A percentile compares a stretch with the other conserved stretches of the same genome.
These are phyloP conservation scores for Colletotrichum scovillei DNA, from an alignment of 2,329 filamentous ascomycete genomes.

Conservation along the genomic window DNA sequence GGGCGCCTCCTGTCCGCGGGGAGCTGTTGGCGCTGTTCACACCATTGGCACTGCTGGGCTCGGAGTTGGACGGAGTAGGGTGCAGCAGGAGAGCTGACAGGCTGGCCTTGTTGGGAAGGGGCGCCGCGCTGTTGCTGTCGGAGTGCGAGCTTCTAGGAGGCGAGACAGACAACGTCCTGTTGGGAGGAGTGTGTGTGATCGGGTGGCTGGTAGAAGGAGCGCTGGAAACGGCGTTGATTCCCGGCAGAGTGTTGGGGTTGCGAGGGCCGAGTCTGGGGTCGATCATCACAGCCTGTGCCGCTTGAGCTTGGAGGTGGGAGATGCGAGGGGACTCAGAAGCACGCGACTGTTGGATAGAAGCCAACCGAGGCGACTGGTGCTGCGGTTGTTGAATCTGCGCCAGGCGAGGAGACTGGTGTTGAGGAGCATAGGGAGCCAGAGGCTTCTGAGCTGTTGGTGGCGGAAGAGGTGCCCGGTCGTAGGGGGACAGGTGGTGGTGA, in stretches of 20 bases:
- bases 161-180: conserved; percentile 59
- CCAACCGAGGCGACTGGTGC: conserved; percentile 41
- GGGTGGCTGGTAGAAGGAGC: conserved; percentile 48
- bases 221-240: conserved; percentile 24
- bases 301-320: conserved; percentile 57
- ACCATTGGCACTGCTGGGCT: conserved; percentile 57
- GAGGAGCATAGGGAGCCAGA: conserved; percentile 45
- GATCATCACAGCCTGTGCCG: conserved; percentile 51
- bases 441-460: conserved; percentile 47
- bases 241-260: conserved; percentile 56
- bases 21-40: conserved; percentile 60
- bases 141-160: conserved; percentile 57
- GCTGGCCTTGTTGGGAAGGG: conserved; percentile 54
- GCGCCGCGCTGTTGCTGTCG: conserved; percentile 40
- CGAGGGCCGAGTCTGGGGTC: conserved; percentile 52
- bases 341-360: conserved; percentile 9
- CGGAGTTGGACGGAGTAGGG: conserved; percentile 58
- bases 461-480: conserved; percentile 52
- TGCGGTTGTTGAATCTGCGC: conserved; percentile 34
- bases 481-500: conserved; percentile 39
- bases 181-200: conserved; percentile 54
- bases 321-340: conserved; percentile 55
- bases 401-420: conserved; percentile 46
- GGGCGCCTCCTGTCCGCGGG: conserved; percentile 55
- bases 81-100: conserved; percentile 64